Base-by-base conservation (phyloP, 1,139 yeast genomes). In the Saccharomycopsis crataegensis region DNA sequence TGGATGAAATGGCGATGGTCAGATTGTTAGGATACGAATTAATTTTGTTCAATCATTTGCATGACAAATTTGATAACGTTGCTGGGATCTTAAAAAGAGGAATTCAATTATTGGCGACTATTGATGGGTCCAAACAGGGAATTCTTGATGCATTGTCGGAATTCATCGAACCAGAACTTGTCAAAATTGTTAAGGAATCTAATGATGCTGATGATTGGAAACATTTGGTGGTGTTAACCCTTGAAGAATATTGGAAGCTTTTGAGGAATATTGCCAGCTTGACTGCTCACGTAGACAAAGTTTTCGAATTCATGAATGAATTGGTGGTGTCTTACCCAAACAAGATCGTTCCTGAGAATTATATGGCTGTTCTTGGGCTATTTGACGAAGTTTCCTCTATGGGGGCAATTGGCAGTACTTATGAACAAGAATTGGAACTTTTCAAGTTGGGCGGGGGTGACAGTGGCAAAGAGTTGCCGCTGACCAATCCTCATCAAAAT, bases 311-410 rank as follows among this genome's bases (percentile, higher is more conserved):
- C 59, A 69, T 82, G 42, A 77, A 76, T 46, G 65, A 67, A 1
- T 61, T 82, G 8, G 64, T 82, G 3, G 67, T 67, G 7, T 64
- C 68, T 4, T 65, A 74, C 0, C 67, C 76, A 2, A 61, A 64
- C 3, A 70, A 74, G 33, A 70, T 84, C 16, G 70, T 65, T 8
- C 70, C 73, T 1, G 67, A 67, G 1, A 86, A 83, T 62, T 86
- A 80, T 61, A 78, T 84, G 77, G 74, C 79, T 59, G 64, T 84
- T 16, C 70, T 90, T 45, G 91, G 90, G 1, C 69, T 87, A 31
- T 69, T 88, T 46, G 96, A 88, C 65, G 96, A 87, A 59, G 76
- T 89, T 31, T 86, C 95, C 0, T 85, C 91, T 1, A 79, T 84
- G 48, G 96, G 96, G 2, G 90, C 95, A 0, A 72, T 83, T 53